Evolutionary conservation across 441 rosid genomes (phyloP).

Genomic region (Erysimum cheiri): DNA sequence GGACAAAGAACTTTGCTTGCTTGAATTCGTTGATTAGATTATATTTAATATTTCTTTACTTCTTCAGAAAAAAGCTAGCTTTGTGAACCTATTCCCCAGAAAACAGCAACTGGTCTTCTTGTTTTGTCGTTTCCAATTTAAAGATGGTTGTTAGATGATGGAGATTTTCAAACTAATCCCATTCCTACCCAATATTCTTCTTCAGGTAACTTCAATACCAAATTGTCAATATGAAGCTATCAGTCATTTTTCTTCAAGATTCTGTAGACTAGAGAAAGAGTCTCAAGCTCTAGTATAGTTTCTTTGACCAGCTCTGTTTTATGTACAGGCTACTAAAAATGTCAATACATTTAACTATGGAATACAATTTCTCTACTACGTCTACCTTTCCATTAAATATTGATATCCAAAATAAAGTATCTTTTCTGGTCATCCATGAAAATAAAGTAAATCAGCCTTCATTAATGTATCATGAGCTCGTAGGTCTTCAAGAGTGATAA

Average conservation of each 20-base stretch:
- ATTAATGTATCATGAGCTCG: conserved; percentile 42
- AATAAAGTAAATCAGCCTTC: conserved; percentile 12
- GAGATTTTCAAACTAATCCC: conserved; percentile 18
- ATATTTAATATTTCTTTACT: conserved; percentile 5
- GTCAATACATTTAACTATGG: background rate
- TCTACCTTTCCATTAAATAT: conserved; percentile 1
- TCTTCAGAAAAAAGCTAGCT: background rate
- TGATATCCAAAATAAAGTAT: conserved; percentile 15
- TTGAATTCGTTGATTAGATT: conserved; percentile 5
- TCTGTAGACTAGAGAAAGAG: conserved; percentile 12
- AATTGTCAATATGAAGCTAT: conserved; percentile 11
- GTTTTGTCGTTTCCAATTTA: conserved; percentile 5
- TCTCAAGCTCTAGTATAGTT: background rate
- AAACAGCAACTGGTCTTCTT: conserved; percentile 10
- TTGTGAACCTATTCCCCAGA: conserved; percentile 21
- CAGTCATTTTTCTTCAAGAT: conserved; percentile 5
- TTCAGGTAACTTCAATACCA: conserved; percentile 1
- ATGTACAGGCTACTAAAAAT: conserved; percentile 8
- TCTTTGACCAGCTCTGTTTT: conserved; percentile 26
- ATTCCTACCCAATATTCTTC: conserved; percentile 17
- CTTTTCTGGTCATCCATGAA: conserved; percentile 11
- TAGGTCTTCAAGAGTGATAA: conserved; percentile 38
- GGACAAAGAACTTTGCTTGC: conserved; percentile 17
- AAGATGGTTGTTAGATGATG: conserved; percentile 28
- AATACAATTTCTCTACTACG: conserved; percentile 18